phyloP scores from a whole-genome alignment of 352 stramenopile species.

The Phytophthora fragariaefolia region DNA sequence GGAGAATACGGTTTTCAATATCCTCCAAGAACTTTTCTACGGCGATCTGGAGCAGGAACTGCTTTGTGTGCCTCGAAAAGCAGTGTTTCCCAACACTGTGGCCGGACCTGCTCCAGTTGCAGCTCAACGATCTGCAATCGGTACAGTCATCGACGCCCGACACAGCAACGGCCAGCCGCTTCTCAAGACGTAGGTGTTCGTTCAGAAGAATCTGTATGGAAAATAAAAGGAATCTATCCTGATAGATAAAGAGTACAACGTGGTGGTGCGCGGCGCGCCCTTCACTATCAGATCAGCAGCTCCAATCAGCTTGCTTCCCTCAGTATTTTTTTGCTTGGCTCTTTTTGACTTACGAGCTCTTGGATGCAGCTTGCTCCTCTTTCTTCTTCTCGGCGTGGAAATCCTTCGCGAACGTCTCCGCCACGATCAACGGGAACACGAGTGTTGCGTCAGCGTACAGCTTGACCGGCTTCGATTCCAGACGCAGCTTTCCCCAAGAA shows the following conservation, averaged over 20 bases:
- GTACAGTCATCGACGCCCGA: background rate
- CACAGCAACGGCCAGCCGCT: slow-evolving; percentile 23
- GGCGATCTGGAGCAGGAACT: slow-evolving; percentile 76
- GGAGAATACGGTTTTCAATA: slow-evolving; percentile 85
- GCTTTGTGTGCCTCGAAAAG: slow-evolving; percentile 66
- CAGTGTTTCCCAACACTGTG: slow-evolving; percentile 46
- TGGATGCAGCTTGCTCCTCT: slow-evolving; percentile 20
- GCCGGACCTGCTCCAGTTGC: background rate
- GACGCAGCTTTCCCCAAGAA: slow-evolving; percentile 98
- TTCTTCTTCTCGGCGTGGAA: slow-evolving; percentile 64
- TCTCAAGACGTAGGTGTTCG: slow-evolving; percentile 18
- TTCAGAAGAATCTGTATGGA: slow-evolving; percentile 18
- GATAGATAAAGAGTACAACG: slow-evolving; percentile 45
- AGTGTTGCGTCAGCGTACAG: slow-evolving; percentile 97
- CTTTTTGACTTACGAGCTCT: slow-evolving; percentile 28
- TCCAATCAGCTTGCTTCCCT: slow-evolving; percentile 29
- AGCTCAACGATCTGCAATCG: slow-evolving; percentile 11
- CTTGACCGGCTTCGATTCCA: slow-evolving; percentile 96
- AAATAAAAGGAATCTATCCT: slow-evolving; percentile 36
- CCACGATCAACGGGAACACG: slow-evolving; percentile 99
- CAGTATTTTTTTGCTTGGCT: background rate
- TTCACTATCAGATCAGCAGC: slow-evolving; percentile 38
- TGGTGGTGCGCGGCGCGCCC: slow-evolving; percentile 27
- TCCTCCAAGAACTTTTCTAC: slow-evolving; percentile 86
- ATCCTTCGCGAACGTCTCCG: slow-evolving; percentile 99